phyloP scores from a whole-genome alignment of 2,329 filamentous ascomycete genomes.

The Penicillium sp. region DNA sequence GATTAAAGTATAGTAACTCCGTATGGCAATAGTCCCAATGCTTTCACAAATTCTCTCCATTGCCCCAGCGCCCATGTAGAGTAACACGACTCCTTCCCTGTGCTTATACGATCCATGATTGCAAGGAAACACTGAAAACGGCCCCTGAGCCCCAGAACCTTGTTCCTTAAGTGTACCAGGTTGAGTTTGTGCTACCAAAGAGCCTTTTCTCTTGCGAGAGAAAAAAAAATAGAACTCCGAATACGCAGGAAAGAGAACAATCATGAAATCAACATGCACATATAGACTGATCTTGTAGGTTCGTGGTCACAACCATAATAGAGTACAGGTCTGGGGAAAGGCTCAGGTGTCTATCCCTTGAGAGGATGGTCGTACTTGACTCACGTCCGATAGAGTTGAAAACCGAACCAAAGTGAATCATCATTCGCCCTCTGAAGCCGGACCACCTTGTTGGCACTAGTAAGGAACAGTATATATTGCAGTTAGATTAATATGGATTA shows the following conservation, averaged over 20 bases:
- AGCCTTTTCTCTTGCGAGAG: not conserved
- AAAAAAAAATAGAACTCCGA: not conserved
- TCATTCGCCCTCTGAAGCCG: not conserved
- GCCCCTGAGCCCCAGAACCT: slow-evolving; percentile 3
- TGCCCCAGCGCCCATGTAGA: slow-evolving; percentile 5
- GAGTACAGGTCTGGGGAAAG: not conserved
- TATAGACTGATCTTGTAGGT: not conserved
- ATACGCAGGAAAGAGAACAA: not conserved
- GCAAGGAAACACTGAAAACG: not conserved
- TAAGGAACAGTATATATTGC: not conserved
- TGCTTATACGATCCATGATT: slow-evolving; percentile 2
- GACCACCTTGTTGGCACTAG: not conserved
- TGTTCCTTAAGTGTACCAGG: not conserved
- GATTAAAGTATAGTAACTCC: not conserved
- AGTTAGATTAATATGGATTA: not conserved
- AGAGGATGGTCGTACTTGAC: slow-evolving; percentile 8
- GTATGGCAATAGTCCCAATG: not conserved
- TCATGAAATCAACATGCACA: not conserved
- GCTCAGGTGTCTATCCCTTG: not conserved
- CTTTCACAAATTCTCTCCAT: slow-evolving; percentile 4
- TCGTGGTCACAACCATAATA: not conserved
- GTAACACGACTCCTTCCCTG: slow-evolving; percentile 11
- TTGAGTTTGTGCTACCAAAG: not conserved
- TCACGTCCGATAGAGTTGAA: slow-evolving; percentile 8
- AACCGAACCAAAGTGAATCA: slow-evolving; percentile 11